These are phyloP conservation scores for Metschnikowia picachoensis DNA, from an alignment of 805 yeast genomes.

Conservation along the genomic window DNA sequence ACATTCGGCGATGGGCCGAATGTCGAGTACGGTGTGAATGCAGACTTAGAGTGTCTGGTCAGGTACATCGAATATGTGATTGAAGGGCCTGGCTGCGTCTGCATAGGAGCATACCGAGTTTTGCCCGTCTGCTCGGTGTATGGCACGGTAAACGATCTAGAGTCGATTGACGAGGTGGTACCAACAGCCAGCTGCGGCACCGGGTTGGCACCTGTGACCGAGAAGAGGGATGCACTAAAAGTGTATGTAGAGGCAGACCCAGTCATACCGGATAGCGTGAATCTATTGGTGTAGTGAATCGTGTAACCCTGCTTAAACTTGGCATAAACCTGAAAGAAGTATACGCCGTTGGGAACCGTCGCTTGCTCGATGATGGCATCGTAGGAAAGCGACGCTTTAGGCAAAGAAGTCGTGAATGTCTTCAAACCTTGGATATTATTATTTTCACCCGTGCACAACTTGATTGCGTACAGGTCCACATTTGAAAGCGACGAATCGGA, in stretches of 20 bases:
- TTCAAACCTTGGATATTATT: slow-evolving; percentile 39
- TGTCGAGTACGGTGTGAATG: slow-evolving; percentile 54
- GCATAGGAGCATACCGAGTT: slow-evolving; percentile 90
- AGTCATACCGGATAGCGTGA: slow-evolving; percentile 64
- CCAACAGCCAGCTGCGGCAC: slow-evolving; percentile 37
- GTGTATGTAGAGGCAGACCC: slow-evolving; percentile 54
- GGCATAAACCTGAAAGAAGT: slow-evolving; percentile 67
- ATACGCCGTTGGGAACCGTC: slow-evolving; percentile 60
- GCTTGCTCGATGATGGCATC: slow-evolving; percentile 41
- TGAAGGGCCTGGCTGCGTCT: slow-evolving; percentile 71
- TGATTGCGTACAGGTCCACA: slow-evolving; percentile 45
- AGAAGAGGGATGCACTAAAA: slow-evolving; percentile 25
- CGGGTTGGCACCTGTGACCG: slow-evolving; percentile 40
- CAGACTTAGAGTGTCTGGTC: slow-evolving; percentile 61
- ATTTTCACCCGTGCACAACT: slow-evolving; percentile 68
- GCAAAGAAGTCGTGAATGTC: slow-evolving; percentile 22
- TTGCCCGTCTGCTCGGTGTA: slow-evolving; percentile 77
- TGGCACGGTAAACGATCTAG: slow-evolving; percentile 58
- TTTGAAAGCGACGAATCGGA: slow-evolving; percentile 42
- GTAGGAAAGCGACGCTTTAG: slow-evolving; percentile 27
- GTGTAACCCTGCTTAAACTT: slow-evolving; percentile 43
- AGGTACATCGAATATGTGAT: slow-evolving; percentile 68
- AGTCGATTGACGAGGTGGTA: slow-evolving; percentile 22
- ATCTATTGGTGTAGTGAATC: slow-evolving; percentile 65
- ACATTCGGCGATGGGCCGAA: slow-evolving; percentile 39